Conservation (phyloP, 108 stramenopile species). For the Cylindrotheca fusiformis region DNA sequence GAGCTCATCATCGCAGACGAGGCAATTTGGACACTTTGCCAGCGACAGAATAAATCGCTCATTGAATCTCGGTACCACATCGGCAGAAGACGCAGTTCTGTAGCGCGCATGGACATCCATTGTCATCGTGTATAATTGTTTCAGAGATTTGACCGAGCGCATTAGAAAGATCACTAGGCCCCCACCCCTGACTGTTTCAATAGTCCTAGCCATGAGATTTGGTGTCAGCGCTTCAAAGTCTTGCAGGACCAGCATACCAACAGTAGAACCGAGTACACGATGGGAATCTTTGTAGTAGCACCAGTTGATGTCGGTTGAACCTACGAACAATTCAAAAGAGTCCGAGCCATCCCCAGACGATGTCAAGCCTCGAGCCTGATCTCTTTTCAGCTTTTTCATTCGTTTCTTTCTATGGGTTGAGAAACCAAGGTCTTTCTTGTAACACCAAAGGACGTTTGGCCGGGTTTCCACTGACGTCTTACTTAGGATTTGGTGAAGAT, state of each 20-base stretch:
- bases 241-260: constrained; percentile 95
- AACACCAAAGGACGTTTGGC: constrained; percentile 97
- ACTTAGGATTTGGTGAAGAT: constrained; percentile 91
- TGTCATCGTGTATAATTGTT: constrained; percentile 95
- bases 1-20: constrained; percentile 98
- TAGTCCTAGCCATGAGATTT: constrained; percentile 96
- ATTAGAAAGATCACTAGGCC: constrained; percentile 96
- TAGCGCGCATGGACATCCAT: constrained; percentile 99
- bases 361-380: constrained; percentile 80
- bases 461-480: constrained; percentile 78
- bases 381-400: constrained; percentile 95
- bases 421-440: constrained; percentile 99
- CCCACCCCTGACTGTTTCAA: constrained; percentile 98
- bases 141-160: constrained; percentile 90
- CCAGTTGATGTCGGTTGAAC: constrained; percentile 94
- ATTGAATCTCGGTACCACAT: constrained; percentile 95
- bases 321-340: constrained; percentile 98
- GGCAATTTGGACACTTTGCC: constrained; percentile 82
- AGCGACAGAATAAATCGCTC: constrained; percentile 98
- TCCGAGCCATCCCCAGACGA: constrained; percentile 52
- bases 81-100: constrained; percentile 86
- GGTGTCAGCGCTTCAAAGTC: constrained; percentile 99
- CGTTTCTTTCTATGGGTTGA: constrained; percentile 90
- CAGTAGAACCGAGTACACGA: constrained; percentile 94
- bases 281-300: constrained; percentile 98